A percentile compares a stretch with the other conserved stretches of the same genome.
These are phyloP conservation scores for Calycina marina DNA, from an alignment of 2,329 filamentous ascomycete genomes.

Conservation along the genomic window DNA sequence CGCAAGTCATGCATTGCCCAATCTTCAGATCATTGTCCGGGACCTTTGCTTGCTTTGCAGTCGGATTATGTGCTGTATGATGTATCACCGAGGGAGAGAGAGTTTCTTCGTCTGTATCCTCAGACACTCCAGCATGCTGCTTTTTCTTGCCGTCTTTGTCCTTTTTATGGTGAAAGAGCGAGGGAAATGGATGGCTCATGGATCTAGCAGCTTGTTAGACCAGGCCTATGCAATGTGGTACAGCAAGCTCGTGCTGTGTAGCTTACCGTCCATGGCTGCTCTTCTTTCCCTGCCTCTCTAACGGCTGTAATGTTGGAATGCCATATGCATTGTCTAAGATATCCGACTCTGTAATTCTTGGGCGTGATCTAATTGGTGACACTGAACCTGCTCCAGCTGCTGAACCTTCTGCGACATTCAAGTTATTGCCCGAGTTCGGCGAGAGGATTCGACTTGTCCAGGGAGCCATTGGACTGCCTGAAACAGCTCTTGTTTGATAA, in stretches of 20 bases:
- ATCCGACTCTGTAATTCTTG: conserved; percentile 19
- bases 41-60: conserved; percentile 21
- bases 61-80: conserved; percentile 9
- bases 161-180: conserved; percentile 49
- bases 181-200: conserved; percentile 68
- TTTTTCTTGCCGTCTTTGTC: conserved; percentile 27
- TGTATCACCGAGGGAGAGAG: conserved; percentile 8
- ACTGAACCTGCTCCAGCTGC: conserved; percentile 1
- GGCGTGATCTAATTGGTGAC: conserved; percentile 11
- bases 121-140: conserved; percentile 26
- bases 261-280: conserved; percentile 13
- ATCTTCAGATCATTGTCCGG: conserved; percentile 45
- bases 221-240: background rate
- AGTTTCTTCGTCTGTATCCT: conserved; percentile 32
- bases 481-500: conserved; percentile 12
- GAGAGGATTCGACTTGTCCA: conserved; percentile 20
- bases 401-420: conserved; percentile 3
- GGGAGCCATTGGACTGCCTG: conserved; percentile 22
- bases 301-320: conserved; percentile 15
- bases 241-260: too few relatives aligned
- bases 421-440: conserved; percentile 16
- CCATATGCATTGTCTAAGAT: conserved; percentile 20
- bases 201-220: conserved; percentile 28
- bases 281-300: background rate
- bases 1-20: conserved; percentile 76